These are phyloP conservation scores for Phytopythium kandeliae DNA, from an alignment of 352 stramenopile genomes.

Conservation along the genomic window DNA sequence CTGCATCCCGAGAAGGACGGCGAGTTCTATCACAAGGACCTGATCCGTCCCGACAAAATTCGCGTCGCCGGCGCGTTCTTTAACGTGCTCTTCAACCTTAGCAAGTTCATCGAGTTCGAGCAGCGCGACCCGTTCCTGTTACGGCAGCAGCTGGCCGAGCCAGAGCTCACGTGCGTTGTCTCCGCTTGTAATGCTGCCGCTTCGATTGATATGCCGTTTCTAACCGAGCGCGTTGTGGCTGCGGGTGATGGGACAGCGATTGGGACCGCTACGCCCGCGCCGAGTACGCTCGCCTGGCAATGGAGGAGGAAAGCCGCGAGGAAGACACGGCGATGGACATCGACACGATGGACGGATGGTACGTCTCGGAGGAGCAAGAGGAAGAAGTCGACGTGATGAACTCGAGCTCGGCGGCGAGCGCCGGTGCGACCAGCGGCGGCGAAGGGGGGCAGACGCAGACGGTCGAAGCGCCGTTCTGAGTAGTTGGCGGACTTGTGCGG, in stretches of 20 bases:
- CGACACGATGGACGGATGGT: slow-evolving; percentile 87
- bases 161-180: slow-evolving; percentile 65
- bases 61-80: slow-evolving; percentile 96
- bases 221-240: slow-evolving; percentile 6
- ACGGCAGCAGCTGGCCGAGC: slow-evolving; percentile 88
- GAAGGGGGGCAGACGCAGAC: slow-evolving; percentile 49
- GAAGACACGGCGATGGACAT: slow-evolving; percentile 87
- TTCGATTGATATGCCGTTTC: slow-evolving; percentile 2
- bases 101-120: slow-evolving; percentile 99
- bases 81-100: slow-evolving; percentile 99
- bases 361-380: slow-evolving; percentile 79
- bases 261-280: slow-evolving; percentile 97
- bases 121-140: slow-evolving; percentile 97
- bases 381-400: slow-evolving; percentile 54
- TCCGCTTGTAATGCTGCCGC: too few relatives aligned
- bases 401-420: slow-evolving; percentile 9
- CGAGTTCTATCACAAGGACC: slow-evolving; percentile 76
- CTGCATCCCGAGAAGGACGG: slow-evolving; percentile 71
- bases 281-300: slow-evolving; percentile 96
- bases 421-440: background rate
- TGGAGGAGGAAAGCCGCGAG: slow-evolving; percentile 95
- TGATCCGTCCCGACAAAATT: slow-evolving; percentile 84
- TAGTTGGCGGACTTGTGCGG: background rate
- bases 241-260: slow-evolving; percentile 47
- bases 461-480: slow-evolving; percentile 71